Base-by-base conservation (phyloP, 1,284 basidiomycete species). In the Puccinia triticina region DNA sequence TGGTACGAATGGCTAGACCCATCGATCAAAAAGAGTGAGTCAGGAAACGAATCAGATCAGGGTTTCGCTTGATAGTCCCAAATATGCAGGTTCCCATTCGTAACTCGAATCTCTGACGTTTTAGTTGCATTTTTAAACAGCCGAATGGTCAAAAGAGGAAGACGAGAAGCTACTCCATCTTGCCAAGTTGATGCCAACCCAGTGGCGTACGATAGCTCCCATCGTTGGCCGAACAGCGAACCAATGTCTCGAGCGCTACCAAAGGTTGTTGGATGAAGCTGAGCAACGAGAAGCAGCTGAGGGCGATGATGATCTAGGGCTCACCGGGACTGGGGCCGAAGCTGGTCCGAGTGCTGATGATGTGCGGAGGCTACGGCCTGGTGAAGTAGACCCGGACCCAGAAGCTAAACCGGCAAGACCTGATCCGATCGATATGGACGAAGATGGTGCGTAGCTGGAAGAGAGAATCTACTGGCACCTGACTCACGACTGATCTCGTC, bases 1-100 rank as follows among this genome's bases (percentile, higher is more conserved):
- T 99, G 97, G 97, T 98, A 98, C 88, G 97, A 99, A 89, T 99
- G 97, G 97, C 89, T 99, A 78, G 97, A 99, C 88, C 97, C 97
- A 10, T 96, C 95, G 74, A 99, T 99, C 89, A 99, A 98, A 88
- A 99, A 99, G 55, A 79, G 77, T 79, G 40, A 55, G 64, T 29
- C 14, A n/a, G 14, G 8, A n/a, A 23, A 40, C 43, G 21, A 23
- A 18, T 14, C 16, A 8, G 40, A 43, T 43, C 7, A 43, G 40
- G 40, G 7, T 43, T 43, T 43, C 40, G 40, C 40, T 43, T 12
- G 7, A 7, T 43, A 12, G 12, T 43, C 40, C 40, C 4, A 43
- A 23, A 69, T 1, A 46, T 53, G 4, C 32, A 7, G 2, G 40
- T 23, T 53, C 48, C 2, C 43, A 48, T 46, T 16, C 16, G 1